Percentiles rank a stretch among this genome's conserved stretches.
These are phyloP conservation scores for Hibiscus trionum DNA, from an alignment of 345 rosid genomes.

Conservation along the genomic window DNA sequence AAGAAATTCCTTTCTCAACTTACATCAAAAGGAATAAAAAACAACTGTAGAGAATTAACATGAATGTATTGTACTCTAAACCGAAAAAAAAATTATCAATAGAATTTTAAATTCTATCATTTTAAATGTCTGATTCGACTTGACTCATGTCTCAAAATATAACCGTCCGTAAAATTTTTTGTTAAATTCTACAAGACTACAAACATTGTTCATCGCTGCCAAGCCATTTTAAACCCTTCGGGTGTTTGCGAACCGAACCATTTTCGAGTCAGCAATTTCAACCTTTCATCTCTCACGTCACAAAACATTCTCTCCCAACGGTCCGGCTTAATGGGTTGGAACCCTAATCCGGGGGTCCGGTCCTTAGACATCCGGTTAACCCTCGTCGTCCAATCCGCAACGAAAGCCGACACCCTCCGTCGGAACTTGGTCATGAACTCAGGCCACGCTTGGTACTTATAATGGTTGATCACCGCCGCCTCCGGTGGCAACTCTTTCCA, in stretches of 20 bases:
- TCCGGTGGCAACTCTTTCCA: slow-evolving; percentile 28
- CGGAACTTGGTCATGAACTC: slow-evolving; percentile 74
- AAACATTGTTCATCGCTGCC: slow-evolving; percentile 31
- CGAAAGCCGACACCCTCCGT: slow-evolving; percentile 78
- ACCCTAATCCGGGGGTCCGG: slow-evolving; percentile 73
- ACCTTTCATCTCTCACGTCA: slow-evolving; percentile 45
- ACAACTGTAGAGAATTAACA: neutral
- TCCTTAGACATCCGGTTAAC: slow-evolving; percentile 61
- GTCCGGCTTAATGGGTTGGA: slow-evolving; percentile 47
- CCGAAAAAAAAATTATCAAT: neutral
- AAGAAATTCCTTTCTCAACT: neutral
- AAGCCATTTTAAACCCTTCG: slow-evolving; percentile 41
- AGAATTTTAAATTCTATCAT: no score
- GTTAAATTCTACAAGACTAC: no score
- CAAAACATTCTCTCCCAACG: slow-evolving; percentile 62
- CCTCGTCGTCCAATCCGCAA: slow-evolving; percentile 62
- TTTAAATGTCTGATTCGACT: no score
- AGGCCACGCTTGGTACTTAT: slow-evolving; percentile 88
- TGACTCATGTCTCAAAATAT: no score
- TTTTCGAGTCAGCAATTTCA: slow-evolving; percentile 38
- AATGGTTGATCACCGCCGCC: slow-evolving; percentile 64
- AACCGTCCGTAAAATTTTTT: no score
- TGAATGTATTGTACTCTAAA: neutral
- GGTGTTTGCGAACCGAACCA: slow-evolving; percentile 42
- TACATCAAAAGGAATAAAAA: neutral